Conservation (phyloP, 768 basidiomycete species). For the Termitomyces sp. region DNA sequence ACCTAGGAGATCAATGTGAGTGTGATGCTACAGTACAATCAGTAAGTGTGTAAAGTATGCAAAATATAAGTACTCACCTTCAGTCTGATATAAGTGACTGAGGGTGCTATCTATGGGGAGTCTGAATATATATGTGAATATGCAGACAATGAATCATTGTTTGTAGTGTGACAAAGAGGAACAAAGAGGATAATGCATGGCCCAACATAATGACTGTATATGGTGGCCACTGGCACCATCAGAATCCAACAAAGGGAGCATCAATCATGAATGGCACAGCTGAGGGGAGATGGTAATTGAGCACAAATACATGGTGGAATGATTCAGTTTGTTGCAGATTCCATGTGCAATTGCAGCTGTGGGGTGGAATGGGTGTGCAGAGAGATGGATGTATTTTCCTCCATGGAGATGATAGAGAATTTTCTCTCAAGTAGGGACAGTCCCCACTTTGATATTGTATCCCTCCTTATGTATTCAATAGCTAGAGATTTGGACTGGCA, state of each 20-base stretch:
- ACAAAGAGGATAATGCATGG: too few relatives aligned
- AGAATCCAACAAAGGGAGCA: constrained; percentile 44
- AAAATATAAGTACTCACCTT: too few relatives aligned
- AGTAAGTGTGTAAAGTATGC: too few relatives aligned
- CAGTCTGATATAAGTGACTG: too few relatives aligned
- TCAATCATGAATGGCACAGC: constrained; percentile 34
- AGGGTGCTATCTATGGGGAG: too few relatives aligned
- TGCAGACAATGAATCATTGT: too few relatives aligned
- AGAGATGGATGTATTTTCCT: constrained; percentile 52
- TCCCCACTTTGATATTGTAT: constrained; percentile 29
- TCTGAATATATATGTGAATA: too few relatives aligned
- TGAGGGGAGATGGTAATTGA: constrained; percentile 72
- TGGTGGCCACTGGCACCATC: too few relatives aligned
- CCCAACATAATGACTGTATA: too few relatives aligned
- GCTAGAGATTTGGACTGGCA: constrained; percentile 46
- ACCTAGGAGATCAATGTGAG: too few relatives aligned
- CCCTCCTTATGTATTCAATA: constrained; percentile 55
- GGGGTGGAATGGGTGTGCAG: constrained; percentile 52
- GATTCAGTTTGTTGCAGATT: constrained; percentile 38
- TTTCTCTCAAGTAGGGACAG: constrained; percentile 46
- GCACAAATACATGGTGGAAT: constrained; percentile 47
- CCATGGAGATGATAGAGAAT: constrained; percentile 62
- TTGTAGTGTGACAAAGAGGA: too few relatives aligned
- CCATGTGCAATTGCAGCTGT: constrained; percentile 44
- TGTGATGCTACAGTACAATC: too few relatives aligned